Conservation (phyloP, 1,139 yeast species). For the Nadsonia starkeyi-henricii region DNA sequence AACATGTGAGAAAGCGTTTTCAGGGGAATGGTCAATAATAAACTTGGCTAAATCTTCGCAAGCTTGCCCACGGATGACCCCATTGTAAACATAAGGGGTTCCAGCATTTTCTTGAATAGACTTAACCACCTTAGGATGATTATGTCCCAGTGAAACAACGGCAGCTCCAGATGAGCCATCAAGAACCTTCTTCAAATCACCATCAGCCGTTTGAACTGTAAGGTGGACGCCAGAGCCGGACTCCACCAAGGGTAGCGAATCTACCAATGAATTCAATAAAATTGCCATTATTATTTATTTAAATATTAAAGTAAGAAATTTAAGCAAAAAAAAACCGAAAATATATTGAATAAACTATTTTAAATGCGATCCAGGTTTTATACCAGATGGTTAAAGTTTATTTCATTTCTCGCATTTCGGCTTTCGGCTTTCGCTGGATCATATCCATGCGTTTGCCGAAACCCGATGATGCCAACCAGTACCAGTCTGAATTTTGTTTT, state of each 20-base stretch:
- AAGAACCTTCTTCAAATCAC: constrained; percentile 27
- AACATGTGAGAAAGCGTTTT: constrained; percentile 40
- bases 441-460: too few relatives aligned
- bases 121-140: constrained; percentile 37
- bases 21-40: constrained; percentile 36
- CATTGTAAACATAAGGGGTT: constrained; percentile 34
- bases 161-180: constrained; percentile 58
- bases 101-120: constrained; percentile 37
- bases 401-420: too few relatives aligned
- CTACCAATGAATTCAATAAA: background rate
- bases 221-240: background rate
- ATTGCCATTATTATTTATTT: background rate
- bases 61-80: constrained; percentile 29
- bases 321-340: too few relatives aligned
- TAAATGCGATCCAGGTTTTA: too few relatives aligned
- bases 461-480: too few relatives aligned
- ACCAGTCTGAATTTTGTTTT: too few relatives aligned
- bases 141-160: constrained; percentile 47
- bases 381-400: too few relatives aligned
- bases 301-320: too few relatives aligned
- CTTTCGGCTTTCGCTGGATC: too few relatives aligned
- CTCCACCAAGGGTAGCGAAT: background rate
- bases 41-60: constrained; percentile 41
- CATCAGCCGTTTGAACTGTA: constrained; percentile 29
- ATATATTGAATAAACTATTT: too few relatives aligned